These are phyloP conservation scores for Zymoseptoria brevis DNA, from an alignment of 2,329 filamentous ascomycete genomes.

Conservation along the genomic window DNA sequence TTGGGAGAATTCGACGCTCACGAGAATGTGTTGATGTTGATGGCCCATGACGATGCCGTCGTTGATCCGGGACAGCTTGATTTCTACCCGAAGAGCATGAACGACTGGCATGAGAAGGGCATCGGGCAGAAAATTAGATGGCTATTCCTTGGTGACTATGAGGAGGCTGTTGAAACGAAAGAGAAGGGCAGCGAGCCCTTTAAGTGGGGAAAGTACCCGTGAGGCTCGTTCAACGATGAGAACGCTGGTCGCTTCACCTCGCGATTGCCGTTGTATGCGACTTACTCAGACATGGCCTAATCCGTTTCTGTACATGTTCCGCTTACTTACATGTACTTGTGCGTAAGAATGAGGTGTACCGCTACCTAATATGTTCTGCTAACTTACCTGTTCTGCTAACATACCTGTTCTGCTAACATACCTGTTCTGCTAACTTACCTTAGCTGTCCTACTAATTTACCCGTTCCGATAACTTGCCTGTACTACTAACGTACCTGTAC, in stretches of 20 bases:
- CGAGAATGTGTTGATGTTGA: conserved; percentile 25
- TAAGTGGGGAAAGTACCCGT: conserved; percentile 17
- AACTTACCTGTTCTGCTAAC: too few species aligned
- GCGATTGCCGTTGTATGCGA: not conserved
- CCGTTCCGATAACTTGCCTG: too few species aligned
- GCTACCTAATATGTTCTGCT: too few species aligned
- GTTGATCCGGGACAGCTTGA: conserved; percentile 25
- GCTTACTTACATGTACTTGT: too few species aligned
- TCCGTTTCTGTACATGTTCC: too few species aligned
- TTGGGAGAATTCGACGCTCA: conserved; percentile 28
- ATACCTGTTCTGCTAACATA: too few species aligned
- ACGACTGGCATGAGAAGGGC: conserved; percentile 26
- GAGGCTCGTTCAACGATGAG: not conserved
- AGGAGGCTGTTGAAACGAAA: conserved; percentile 32
- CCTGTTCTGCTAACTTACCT: too few species aligned
- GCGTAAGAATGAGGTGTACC: too few species aligned
- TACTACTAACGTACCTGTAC: too few species aligned
- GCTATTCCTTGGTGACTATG: conserved; percentile 45
- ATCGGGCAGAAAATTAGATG: conserved; percentile 24
- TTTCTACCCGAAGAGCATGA: conserved; percentile 35
- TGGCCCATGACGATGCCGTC: conserved; percentile 27
- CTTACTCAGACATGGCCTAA: too few species aligned
- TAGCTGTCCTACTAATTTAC: too few species aligned
- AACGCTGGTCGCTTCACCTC: too few species aligned
- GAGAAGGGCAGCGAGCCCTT: conserved; percentile 18